These are phyloP conservation scores for Solanum medicagineum DNA, from an alignment of 257 asterid species.

Conservation along the genomic window DNA sequence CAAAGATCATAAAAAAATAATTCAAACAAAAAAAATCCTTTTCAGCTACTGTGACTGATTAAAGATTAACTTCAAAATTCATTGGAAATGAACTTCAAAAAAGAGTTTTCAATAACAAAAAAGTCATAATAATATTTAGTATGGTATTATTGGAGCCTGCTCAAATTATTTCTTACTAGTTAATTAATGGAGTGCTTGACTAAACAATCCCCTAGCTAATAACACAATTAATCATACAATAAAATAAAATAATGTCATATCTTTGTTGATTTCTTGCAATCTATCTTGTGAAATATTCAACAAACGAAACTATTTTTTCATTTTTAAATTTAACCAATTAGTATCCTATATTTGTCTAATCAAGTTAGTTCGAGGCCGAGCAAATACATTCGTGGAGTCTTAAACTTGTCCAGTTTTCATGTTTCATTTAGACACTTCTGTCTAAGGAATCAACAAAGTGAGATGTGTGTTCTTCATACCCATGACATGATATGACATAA, in stretches of 20 bases:
- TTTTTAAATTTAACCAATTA: neutral
- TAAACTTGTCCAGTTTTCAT: too few relatives aligned
- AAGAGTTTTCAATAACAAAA: neutral
- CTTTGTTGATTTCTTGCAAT: neutral
- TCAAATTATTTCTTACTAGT: too few relatives aligned
- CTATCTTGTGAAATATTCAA: neutral
- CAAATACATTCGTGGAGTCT: too few relatives aligned
- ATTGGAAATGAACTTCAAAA: neutral
- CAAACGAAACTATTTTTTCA: neutral
- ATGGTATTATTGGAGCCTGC: neutral
- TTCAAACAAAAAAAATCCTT: too few relatives aligned
- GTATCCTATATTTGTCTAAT: too few relatives aligned
- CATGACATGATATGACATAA: too few relatives aligned
- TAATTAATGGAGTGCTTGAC: neutral
- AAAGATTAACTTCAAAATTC: neutral
- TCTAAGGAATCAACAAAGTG: too few relatives aligned
- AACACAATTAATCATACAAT: neutral
- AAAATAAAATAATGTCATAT: neutral
- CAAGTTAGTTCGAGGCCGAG: neutral
- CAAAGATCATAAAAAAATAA: neutral
- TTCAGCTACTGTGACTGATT: neutral
- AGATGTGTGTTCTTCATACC: too few relatives aligned
- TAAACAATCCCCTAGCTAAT: neutral
- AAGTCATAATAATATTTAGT: neutral
- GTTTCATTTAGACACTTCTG: too few relatives aligned